Evolutionary conservation across 306 rosid species (phyloP), one percentile per base, ranked within the genome.

Genomic region (Pterocarpus santalinus): DNA sequence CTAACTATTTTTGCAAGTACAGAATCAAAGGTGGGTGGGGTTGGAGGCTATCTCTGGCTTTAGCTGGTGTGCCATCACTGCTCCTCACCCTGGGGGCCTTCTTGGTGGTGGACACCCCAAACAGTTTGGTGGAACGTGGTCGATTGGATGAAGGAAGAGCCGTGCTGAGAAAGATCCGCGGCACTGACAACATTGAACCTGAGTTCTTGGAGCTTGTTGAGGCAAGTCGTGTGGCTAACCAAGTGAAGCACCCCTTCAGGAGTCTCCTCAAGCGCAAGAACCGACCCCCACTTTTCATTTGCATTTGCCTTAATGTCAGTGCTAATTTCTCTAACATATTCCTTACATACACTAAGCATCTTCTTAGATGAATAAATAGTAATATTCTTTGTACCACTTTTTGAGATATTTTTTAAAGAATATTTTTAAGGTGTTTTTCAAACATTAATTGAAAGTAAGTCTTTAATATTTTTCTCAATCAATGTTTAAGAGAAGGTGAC

Each of bases 11-110:
- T 22, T 22, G 28, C 28, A 22, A 22, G 28, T 22, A 22, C 86
- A 95, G 99, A 82, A 93, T 93, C 53, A 0, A 68, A 58, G 98
- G 97, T 1, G 98, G 98, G 55, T 95, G 97, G 97, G 99, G 99
- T 2, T 95, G 99, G 99, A 91, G 99, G 67, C 33, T 95, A n/a
- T 95, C 99, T 8, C 79, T 95, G 34, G 99, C 98, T 8, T 63
- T 95, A 87, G 98, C 98, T 0, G 97, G 93, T 7, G 43, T 95
- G 49, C 99, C 99, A 0, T 98, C 99, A 2, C 70, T 87, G 6
- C 87, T 95, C 4, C 85, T 95, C 0, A 90, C 99, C 0, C 0
- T 93, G 22, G 99, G 99, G 4, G 92, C 98, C 2, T 43, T 89
- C 5, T 6, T 95, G 7, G 98, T 93, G 17, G 96, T 91, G 28